A percentile compares a stretch with the other conserved stretches of the same genome.
phyloP scores from a whole-genome alignment of 1,284 basidiomycete species.

The Ustilago lituana region DNA sequence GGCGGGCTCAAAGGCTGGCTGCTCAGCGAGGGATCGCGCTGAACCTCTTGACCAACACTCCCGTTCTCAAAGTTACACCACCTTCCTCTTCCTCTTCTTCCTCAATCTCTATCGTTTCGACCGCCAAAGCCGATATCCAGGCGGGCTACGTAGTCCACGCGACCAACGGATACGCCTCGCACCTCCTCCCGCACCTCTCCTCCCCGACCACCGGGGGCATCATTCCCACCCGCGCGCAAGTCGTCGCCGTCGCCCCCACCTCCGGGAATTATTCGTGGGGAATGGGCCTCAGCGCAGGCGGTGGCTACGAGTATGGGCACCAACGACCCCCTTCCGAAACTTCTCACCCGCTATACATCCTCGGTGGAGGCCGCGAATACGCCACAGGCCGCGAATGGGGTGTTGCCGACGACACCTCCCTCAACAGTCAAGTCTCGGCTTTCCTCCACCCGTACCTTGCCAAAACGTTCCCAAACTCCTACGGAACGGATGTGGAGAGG shows the following conservation, averaged over 20 bases:
- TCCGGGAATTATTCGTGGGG: constrained; percentile 10
- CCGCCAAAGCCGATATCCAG: constrained; percentile 58
- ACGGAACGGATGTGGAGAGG: constrained; percentile 70
- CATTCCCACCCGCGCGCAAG: constrained; percentile 79
- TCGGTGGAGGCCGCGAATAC: constrained; percentile 77
- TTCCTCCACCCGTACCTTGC: constrained; percentile 30
- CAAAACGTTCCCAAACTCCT: constrained; percentile 70
- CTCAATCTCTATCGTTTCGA: constrained; percentile 1
- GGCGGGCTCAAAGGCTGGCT: constrained; percentile 10
- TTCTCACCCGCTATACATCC: constrained; percentile 71
- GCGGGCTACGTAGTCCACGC: constrained; percentile 79
- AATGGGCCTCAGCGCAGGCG: constrained; percentile 63
- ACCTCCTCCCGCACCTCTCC: constrained; percentile 75
- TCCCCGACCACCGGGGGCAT: constrained; percentile 70
- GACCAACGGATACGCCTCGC: constrained; percentile 79
- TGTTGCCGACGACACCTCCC: constrained; percentile 74
- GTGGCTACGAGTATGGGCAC: constrained; percentile 80
- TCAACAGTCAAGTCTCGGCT: constrained; percentile 71
- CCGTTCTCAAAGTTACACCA: constrained; percentile 25
- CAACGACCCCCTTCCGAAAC: constrained; percentile 70
- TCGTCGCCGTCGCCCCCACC: constrained; percentile 74
- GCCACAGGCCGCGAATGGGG: constrained; percentile 71
- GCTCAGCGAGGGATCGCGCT: constrained; percentile 14
- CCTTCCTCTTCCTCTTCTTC: no score
- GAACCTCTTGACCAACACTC: constrained; percentile 26